phyloP scores from a whole-genome alignment of 345 rosid genomes.

The Triadica sebifera region DNA sequence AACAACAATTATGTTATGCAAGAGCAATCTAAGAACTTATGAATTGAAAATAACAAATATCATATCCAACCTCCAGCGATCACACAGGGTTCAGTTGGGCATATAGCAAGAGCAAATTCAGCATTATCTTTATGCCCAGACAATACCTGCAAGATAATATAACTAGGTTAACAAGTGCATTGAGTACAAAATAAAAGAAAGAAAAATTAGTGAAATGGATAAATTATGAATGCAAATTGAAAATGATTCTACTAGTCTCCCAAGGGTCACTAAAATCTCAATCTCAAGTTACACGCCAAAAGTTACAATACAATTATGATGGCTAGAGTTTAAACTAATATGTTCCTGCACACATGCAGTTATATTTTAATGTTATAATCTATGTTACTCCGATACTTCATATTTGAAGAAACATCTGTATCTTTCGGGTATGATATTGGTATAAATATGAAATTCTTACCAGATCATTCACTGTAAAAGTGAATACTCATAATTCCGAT shows the following conservation, averaged over 20 bases:
- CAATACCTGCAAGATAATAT: too few species aligned
- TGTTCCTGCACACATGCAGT: neutral
- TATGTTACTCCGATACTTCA: too few species aligned
- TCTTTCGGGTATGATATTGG: too few species aligned
- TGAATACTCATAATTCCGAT: too few species aligned
- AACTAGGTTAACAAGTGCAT: constrained; percentile 20
- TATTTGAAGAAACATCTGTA: too few species aligned
- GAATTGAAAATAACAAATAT: neutral
- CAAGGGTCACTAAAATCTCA: constrained; percentile 8
- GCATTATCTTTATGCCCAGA: too few species aligned
- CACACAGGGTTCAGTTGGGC: constrained; percentile 56
- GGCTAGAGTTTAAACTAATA: neutral
- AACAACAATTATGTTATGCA: neutral
- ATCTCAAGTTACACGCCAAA: neutral
- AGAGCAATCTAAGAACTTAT: too few species aligned
- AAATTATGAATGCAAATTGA: neutral
- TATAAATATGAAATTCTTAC: too few species aligned
- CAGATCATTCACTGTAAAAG: too few species aligned
- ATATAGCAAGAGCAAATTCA: too few species aligned
- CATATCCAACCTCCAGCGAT: constrained; percentile 56
- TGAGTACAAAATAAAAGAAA: constrained; percentile 1
- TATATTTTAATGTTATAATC: too few species aligned
- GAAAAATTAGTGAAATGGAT: neutral
- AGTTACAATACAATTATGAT: neutral
- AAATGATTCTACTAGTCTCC: neutral